A percentile compares a stretch with the other conserved stretches of the same genome.
phyloP scores from a whole-genome alignment of 768 basidiomycete species.

The Rhizopogon sp. region DNA sequence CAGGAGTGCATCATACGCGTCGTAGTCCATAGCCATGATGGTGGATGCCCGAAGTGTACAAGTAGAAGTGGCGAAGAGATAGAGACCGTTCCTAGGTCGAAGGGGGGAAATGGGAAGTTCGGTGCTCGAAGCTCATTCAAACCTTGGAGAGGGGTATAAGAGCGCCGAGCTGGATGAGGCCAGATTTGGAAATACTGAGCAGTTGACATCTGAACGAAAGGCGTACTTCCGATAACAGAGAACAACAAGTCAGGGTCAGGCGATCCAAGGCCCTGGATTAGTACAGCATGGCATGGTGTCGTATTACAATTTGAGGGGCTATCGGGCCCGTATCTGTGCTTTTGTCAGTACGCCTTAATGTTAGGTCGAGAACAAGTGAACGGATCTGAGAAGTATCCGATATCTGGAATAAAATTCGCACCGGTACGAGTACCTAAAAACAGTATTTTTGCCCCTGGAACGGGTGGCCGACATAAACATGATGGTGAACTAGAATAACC shows the following conservation, averaged over 20 bases:
- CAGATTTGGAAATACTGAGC: not conserved
- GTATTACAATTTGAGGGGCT: not conserved
- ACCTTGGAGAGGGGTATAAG: conserved; percentile 14
- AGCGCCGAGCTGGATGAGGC: not conserved
- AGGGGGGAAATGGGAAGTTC: not conserved
- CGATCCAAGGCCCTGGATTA: not conserved
- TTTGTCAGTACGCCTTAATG: not conserved
- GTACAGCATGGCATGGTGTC: no score
- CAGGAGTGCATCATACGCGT: conserved; percentile 72
- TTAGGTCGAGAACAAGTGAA: not conserved
- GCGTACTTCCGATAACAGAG: not conserved
- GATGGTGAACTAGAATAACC: not conserved
- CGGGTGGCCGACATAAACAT: not conserved
- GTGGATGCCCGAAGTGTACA: not conserved
- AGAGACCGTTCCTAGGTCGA: not conserved
- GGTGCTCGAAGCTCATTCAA: not conserved
- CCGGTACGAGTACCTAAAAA: not conserved
- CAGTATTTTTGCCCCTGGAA: not conserved
- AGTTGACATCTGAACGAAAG: not conserved
- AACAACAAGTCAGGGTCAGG: not conserved
- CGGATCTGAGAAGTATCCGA: not conserved
- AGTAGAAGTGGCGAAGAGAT: not conserved
- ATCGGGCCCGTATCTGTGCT: not conserved
- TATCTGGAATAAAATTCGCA: not conserved
- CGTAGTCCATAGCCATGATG: conserved; percentile 47